A percentile compares a stretch with the other conserved stretches of the same genome.
These are phyloP conservation scores for Tulasnella sp. DNA, from an alignment of 768 basidiomycete genomes.

Conservation along the genomic window DNA sequence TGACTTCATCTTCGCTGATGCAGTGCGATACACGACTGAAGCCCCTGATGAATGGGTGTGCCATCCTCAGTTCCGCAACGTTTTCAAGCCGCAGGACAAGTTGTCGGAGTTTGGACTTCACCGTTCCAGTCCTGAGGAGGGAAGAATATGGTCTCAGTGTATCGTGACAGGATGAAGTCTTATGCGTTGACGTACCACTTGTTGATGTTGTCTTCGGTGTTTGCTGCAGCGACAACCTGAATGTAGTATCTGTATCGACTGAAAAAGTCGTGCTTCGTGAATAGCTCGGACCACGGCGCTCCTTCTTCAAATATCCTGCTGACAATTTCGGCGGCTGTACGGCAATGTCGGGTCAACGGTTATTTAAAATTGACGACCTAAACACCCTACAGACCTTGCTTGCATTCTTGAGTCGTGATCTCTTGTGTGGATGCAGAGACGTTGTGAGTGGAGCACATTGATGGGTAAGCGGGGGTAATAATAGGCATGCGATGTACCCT, in stretches of 20 bases:
- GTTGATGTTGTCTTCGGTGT: constrained; percentile 68
- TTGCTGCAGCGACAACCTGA: constrained; percentile 89
- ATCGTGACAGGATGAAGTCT: not conserved
- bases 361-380: not conserved
- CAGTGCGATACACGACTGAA: constrained; percentile 85
- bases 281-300: constrained; percentile 87
- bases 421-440: constrained; percentile 91
- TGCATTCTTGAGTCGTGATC: constrained; percentile 93
- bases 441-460: constrained; percentile 99
- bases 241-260: constrained; percentile 93
- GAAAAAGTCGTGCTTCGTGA: constrained; percentile 93
- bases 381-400: constrained; percentile 63
- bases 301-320: constrained; percentile 80
- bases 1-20: constrained; percentile 75
- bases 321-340: constrained; percentile 78
- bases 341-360: not conserved
- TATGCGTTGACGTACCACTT: constrained; percentile 60
- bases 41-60: constrained; percentile 92
- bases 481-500: constrained; percentile 98
- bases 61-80: constrained; percentile 81
- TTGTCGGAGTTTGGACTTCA: constrained; percentile 91
- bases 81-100: constrained; percentile 97
- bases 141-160: not conserved
- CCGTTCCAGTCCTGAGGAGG: constrained; percentile 72
- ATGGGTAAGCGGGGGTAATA: constrained; percentile 96